Conservation (phyloP, 129 eudicot genomes). For the Flaveria robusta region DNA sequence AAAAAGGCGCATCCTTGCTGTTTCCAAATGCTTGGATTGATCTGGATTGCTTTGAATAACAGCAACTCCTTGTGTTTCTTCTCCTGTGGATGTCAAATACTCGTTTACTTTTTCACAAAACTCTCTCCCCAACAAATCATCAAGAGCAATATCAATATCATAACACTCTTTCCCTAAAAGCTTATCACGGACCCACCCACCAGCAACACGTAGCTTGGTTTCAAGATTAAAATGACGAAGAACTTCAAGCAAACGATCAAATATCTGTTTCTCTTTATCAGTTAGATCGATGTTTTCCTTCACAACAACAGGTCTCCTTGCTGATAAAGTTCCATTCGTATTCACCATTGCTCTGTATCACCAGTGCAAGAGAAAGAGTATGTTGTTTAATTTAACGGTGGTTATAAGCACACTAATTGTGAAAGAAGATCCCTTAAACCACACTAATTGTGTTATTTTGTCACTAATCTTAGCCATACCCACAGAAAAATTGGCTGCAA, state of each 20-base stretch:
- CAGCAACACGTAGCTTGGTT: constrained; percentile 94
- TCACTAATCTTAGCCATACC: constrained; percentile 36
- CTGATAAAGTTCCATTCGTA: constrained; percentile 15
- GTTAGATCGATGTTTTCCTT: constrained; percentile 58
- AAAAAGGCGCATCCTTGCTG: constrained; percentile 83
- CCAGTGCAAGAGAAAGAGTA: not conserved
- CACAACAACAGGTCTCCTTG: constrained; percentile 7
- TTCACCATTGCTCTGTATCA: constrained; percentile 28
- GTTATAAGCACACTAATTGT: constrained; percentile 19
- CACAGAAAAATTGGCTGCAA: constrained; percentile 36
- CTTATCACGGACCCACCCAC: constrained; percentile 99
- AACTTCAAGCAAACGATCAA: constrained; percentile 65
- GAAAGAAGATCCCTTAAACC: constrained; percentile 36
- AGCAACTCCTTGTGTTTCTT: constrained; percentile 66
- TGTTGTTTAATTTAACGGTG: constrained; percentile 15
- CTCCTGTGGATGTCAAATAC: constrained; percentile 69
- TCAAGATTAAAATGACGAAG: constrained; percentile 54
- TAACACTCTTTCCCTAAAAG: constrained; percentile 92
- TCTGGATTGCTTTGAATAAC: constrained; percentile 97
- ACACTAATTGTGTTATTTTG: constrained; percentile 32
- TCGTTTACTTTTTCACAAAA: constrained; percentile 86
- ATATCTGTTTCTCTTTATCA: constrained; percentile 66
- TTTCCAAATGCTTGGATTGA: constrained; percentile 96
- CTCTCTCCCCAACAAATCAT: constrained; percentile 82
- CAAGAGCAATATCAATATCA: constrained; percentile 93